phyloP scores from a whole-genome alignment of 768 basidiomycete genomes.

The Boletus subcaerulescens region DNA sequence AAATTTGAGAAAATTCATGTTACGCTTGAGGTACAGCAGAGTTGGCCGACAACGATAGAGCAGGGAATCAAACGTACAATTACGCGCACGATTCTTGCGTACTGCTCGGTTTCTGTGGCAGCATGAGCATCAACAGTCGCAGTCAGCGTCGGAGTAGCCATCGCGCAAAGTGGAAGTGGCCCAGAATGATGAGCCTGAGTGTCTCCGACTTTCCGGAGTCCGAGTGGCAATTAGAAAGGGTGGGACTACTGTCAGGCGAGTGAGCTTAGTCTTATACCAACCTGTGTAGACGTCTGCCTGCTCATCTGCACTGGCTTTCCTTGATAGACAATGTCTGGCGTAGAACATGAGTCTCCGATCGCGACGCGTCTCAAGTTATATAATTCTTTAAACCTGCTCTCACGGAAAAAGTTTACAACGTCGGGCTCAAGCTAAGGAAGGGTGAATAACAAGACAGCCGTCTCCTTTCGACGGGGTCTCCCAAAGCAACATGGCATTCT shows the following conservation, averaged over 20 bases:
- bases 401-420: too few relatives aligned
- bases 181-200: too few relatives aligned
- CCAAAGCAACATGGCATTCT: conserved; percentile 10
- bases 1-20: not conserved
- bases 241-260: too few relatives aligned
- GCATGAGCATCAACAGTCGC: not conserved
- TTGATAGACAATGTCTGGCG: too few relatives aligned
- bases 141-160: not conserved
- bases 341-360: too few relatives aligned
- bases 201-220: too few relatives aligned
- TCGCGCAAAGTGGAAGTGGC: not conserved
- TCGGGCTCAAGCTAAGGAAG: not conserved
- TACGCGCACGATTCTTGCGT: not conserved
- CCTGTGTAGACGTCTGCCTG: too few relatives aligned
- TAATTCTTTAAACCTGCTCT: too few relatives aligned
- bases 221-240: too few relatives aligned
- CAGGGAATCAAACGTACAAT: not conserved
- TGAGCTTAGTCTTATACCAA: too few relatives aligned
- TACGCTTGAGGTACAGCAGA: not conserved
- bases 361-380: too few relatives aligned
- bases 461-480: conserved; percentile 7
- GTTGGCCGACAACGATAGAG: not conserved
- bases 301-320: too few relatives aligned
- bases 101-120: not conserved
- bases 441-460: not conserved